A percentile compares a stretch with the other conserved stretches of the same genome.
Evolutionary conservation across 2,329 filamentous ascomycete genomes (phyloP).

Genomic region (Sclerotinia borealis): DNA sequence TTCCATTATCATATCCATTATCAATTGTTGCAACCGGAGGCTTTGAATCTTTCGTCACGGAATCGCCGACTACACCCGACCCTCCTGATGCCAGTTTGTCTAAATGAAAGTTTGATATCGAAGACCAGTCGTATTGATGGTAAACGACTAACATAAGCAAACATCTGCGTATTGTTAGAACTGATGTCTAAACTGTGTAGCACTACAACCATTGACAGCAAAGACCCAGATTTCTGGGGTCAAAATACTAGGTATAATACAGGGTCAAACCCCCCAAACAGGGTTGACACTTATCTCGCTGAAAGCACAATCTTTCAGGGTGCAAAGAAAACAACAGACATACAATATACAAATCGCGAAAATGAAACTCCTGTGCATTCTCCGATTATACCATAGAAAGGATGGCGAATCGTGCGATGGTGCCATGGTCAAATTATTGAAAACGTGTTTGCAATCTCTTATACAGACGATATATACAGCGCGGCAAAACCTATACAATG

Average conservation of each 20-base stretch:
- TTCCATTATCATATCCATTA: background rate
- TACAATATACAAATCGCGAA: slow-evolving; percentile 7
- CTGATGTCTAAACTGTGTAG: background rate
- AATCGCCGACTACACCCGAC: background rate
- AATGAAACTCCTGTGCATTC: slow-evolving; percentile 1
- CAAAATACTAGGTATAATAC: background rate
- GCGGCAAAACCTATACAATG: background rate
- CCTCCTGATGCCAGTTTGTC: background rate
- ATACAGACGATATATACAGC: background rate
- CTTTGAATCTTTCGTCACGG: background rate
- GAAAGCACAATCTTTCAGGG: background rate
- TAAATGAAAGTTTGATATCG: background rate
- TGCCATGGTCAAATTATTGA: background rate
- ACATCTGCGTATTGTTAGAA: background rate
- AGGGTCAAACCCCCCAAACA: background rate
- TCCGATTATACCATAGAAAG: background rate
- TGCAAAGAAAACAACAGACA: background rate
- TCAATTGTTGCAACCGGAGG: background rate
- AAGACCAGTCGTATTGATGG: background rate
- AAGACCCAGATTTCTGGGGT: background rate
- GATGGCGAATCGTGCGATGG: background rate
- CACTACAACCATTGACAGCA: background rate
- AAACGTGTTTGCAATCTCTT: background rate
- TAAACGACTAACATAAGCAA: background rate
- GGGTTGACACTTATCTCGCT: background rate